phyloP scores from a whole-genome alignment of 495 filamentous ascomycete species.

The Penicillium bialowiezense region DNA sequence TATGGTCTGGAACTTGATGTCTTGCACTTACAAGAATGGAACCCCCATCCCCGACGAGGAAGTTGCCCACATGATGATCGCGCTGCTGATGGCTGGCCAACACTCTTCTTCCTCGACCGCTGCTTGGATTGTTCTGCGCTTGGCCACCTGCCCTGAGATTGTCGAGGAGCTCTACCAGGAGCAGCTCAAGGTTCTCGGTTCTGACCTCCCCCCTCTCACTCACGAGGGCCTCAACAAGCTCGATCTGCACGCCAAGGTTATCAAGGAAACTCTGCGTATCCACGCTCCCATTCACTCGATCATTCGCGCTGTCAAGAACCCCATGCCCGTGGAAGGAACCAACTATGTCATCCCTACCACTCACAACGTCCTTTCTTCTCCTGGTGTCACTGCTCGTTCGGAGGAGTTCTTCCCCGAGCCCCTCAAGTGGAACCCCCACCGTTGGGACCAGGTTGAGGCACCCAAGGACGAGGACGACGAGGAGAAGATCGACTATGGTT shows the following conservation, averaged over 20 bases:
- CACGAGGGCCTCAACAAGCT: conserved; percentile 53
- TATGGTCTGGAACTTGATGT: conserved; percentile 71
- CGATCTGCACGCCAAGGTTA: conserved; percentile 54
- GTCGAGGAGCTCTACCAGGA: conserved; percentile 58
- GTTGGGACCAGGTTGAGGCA: conserved; percentile 41
- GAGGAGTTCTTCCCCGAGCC: conserved; percentile 46
- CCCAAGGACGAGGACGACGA: conserved; percentile 33
- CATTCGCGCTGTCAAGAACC: conserved; percentile 59
- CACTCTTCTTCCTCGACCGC: conserved; percentile 60
- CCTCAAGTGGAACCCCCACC: conserved; percentile 50
- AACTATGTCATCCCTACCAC: conserved; percentile 46
- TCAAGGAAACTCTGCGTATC: conserved; percentile 61
- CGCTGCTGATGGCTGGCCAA: conserved; percentile 64
- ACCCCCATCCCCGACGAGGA: conserved; percentile 58
- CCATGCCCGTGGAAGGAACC: conserved; percentile 49
- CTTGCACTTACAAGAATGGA: conserved; percentile 60
- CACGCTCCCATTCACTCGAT: conserved; percentile 65
- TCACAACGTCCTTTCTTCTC: conserved; percentile 48
- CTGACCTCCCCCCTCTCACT: conserved; percentile 50
- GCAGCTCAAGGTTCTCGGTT: conserved; percentile 49
- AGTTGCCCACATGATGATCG: conserved; percentile 68
- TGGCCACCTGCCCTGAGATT: conserved; percentile 55
- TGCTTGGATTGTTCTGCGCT: conserved; percentile 59
- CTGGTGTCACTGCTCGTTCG: conserved; percentile 45
- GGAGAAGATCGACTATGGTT: conserved; percentile 48